Evolutionary conservation across 208 protist species (phyloP).

Genomic region (Trypanosoma melophagium): DNA sequence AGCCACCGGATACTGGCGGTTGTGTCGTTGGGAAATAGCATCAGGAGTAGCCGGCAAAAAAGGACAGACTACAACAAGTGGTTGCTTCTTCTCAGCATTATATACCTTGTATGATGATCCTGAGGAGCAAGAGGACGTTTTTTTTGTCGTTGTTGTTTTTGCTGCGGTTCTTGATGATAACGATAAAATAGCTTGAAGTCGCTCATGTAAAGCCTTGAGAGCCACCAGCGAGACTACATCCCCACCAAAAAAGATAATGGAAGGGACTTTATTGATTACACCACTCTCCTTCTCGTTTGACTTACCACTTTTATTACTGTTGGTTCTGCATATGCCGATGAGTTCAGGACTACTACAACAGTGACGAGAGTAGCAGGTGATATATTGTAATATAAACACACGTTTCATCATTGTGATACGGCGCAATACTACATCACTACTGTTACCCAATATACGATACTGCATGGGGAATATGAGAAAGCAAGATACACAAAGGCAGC

Average conservation of each 20-base stretch:
- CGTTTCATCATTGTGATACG: background rate
- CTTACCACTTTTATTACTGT: background rate
- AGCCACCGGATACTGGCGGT: slow-evolving; percentile 73
- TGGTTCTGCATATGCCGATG: background rate
- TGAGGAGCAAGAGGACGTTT: background rate
- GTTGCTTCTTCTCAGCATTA: slow-evolving; percentile 9
- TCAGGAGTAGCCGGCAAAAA: slow-evolving; percentile 50
- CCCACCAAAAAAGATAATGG: slow-evolving; percentile 83
- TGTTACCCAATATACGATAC: no score
- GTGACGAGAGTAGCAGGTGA: background rate
- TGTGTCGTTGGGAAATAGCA: slow-evolving; percentile 38
- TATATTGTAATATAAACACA: background rate
- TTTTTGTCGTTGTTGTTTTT: background rate
- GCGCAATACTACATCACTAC: background rate
- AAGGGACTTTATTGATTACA: slow-evolving; percentile 9
- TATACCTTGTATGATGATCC: background rate
- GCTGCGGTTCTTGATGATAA: no score
- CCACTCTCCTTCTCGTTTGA: background rate
- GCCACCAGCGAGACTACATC: slow-evolving; percentile 75
- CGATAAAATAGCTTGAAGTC: slow-evolving; percentile 45
- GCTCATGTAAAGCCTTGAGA: slow-evolving; percentile 68
- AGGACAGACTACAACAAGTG: slow-evolving; percentile 77
- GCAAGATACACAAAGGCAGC: no score
- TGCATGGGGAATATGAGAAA: no score
- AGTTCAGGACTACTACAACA: no score